Percentiles rank a stretch among this genome's conserved stretches.
Evolutionary conservation across 2,329 filamentous ascomycete species (phyloP).

Genomic region (Pseudopithomyces maydicus): DNA sequence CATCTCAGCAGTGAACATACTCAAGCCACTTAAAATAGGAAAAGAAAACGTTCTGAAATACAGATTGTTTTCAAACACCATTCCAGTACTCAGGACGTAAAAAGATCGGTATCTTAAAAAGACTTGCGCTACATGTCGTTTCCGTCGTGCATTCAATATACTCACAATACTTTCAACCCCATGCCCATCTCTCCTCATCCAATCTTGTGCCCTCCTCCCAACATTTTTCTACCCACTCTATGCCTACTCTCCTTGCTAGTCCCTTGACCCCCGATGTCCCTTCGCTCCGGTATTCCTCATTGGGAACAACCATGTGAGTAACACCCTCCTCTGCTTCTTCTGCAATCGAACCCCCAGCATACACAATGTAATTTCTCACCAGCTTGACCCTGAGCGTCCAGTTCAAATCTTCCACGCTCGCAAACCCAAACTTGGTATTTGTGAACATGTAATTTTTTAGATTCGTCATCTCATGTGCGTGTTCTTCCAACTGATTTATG

Average conservation of each 20-base stretch:
- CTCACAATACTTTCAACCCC: conserved; percentile 26
- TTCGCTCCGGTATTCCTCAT: conserved; percentile 53
- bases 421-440: conserved; percentile 29
- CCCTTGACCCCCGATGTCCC: conserved; percentile 46
- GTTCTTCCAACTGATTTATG: conserved; percentile 33
- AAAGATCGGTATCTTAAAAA: too few relatives aligned
- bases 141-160: too few relatives aligned
- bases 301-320: conserved; percentile 59
- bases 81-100: too few relatives aligned
- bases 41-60: too few relatives aligned
- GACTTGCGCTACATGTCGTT: too few relatives aligned
- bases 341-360: conserved; percentile 65
- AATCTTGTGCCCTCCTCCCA: conserved; percentile 79
- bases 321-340: background rate
- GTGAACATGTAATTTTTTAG: conserved; percentile 40
- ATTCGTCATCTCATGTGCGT: conserved; percentile 26
- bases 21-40: too few relatives aligned
- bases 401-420: conserved; percentile 8
- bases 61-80: too few relatives aligned
- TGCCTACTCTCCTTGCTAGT: conserved; percentile 71
- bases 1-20: too few relatives aligned
- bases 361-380: conserved; percentile 65
- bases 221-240: conserved; percentile 77
- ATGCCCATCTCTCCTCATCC: conserved; percentile 64
- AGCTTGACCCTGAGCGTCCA: conserved; percentile 45